Evolutionary conservation across 768 basidiomycete genomes (phyloP), one percentile per base, ranked within the genome.

Genomic region (Glaciozyma antarctica): DNA sequence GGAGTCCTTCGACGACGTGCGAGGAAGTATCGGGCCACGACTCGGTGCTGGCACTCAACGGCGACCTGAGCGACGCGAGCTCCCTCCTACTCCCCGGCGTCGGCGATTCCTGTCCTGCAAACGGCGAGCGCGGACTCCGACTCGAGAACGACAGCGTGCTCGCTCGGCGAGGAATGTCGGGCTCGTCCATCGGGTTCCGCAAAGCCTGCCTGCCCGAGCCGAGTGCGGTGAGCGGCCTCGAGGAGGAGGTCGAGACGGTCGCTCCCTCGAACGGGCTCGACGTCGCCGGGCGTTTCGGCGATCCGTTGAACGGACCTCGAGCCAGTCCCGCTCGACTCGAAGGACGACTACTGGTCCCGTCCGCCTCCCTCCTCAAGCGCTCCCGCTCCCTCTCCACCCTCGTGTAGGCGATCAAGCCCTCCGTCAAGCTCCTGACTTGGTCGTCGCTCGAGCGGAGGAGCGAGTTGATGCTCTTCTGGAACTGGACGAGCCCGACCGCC

Each of bases 361-460:
- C 44, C 19, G 51, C 28, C 3, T 41, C 4, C 71, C 71, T 5
- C 69, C 54, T 45, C 24, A 34, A n/a, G 22, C 43, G 15, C 16
- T 61, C 66, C 26, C 67, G 51, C 52, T 30, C 60, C 17, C 60
- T 32, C 28, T 44, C 60, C 26, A 32, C 41, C 13, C 48, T 24
- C 21, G 26, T 30, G 60, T 43, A 51, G 15, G 60, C 49, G 34
- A 60, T 38, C 17, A 71, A 53, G 19, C 52, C 67, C 41, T 71
- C 70, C 2, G 59, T 61, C 16, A 71, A 57, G 34, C 30, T 62
- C 10, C 70, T 30, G 3, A 68, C 67, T 54, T 71, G 70, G 32
- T 71, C 70, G 60, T 71, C 70, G 44, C 64, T 66, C 34, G 63
- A 17, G 1, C 64, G 26, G 1, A 71, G 48, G 21, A 71, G 64